A percentile compares a stretch with the other conserved stretches of the same genome.
Conservation (phyloP, 2,329 filamentous ascomycete genomes). For the Trichophyton verrucosum region DNA sequence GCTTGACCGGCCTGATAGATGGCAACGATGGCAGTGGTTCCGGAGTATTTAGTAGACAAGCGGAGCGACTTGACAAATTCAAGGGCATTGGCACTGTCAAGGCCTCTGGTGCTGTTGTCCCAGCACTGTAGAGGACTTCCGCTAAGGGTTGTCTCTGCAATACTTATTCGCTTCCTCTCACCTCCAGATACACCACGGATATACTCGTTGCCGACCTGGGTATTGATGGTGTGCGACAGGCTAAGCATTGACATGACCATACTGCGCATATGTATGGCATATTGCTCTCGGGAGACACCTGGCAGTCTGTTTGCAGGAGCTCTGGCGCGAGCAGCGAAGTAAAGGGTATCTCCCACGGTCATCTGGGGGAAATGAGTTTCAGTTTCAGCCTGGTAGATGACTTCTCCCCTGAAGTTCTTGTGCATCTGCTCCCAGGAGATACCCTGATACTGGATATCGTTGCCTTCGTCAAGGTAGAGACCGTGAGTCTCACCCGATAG, state of each 20-base stretch:
- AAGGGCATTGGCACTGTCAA: conserved; percentile 56
- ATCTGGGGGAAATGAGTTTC: conserved; percentile 76
- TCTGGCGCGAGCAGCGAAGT: conserved; percentile 75
- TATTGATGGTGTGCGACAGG: conserved; percentile 58
- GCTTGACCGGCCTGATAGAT: conserved; percentile 77
- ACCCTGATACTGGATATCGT: conserved; percentile 68
- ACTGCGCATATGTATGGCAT: conserved; percentile 33
- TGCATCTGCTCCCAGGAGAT: conserved; percentile 19
- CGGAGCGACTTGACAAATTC: conserved; percentile 59
- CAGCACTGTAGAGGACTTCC: conserved; percentile 60
- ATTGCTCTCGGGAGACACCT: conserved; percentile 34
- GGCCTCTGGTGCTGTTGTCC: conserved; percentile 61
- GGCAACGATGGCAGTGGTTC: conserved; percentile 71
- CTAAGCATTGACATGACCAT: conserved; percentile 36
- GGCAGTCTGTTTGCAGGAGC: conserved; percentile 60
- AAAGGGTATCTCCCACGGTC: conserved; percentile 75
- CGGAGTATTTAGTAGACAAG: conserved; percentile 70
- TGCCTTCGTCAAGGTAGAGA: conserved; percentile 55
- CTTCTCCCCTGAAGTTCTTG: conserved; percentile 64
- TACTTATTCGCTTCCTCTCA: conserved; percentile 67
- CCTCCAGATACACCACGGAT: conserved; percentile 69
- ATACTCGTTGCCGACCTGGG: conserved; percentile 71
- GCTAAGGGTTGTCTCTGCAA: conserved; percentile 70
- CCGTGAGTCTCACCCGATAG: conserved; percentile 78
- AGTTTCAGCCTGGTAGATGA: conserved; percentile 76